Evolutionary conservation across 192 early-diverging fungal genomes (phyloP), one percentile per base, ranked within the genome.

Genomic region (Podila epigama): DNA sequence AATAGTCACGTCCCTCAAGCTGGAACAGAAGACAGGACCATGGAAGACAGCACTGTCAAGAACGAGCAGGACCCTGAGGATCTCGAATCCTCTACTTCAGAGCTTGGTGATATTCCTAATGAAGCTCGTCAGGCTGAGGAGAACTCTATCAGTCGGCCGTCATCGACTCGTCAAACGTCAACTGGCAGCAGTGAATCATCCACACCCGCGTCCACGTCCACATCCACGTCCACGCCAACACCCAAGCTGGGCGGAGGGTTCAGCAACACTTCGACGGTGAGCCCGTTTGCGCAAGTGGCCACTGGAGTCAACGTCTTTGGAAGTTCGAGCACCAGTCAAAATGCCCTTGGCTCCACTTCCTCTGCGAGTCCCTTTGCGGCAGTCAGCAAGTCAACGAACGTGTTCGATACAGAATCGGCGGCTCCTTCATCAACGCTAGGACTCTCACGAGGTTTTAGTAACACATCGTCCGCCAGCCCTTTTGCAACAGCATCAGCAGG

Each of bases 391-490:
- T 63, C 15, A 29, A 33, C 52, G 29, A 58, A 64, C 44, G 61
- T 68, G 5, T 68, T 77, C 52, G 66, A 37, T 15, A 28, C 31
- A 5, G 52, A 18, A 32, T n/a, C n/a, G n/a, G n/a, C n/a, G n/a
- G n/a, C n/a, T n/a, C n/a, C n/a, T n/a, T 25, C 44, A 51, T 53
- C 61, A 64, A 58, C 73, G 12, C 41, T 63, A 0, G 31, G 55
- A 4, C 48, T 58, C 31, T 77, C 73, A 4, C 39, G 60, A 20
- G 73, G 73, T 52, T 77, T 77, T 28, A 31, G 66, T 10, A 68
- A 68, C 61, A 68, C 60, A 18, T 77, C 73, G 1, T 59, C 66
- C 10, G 55, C 63, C 2, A 75, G 72, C 39, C 72, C 72, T 32
- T 75, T 75, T 28, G 72, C 60, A 2, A 18, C 64, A 1, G 42